Base-by-base conservation (phyloP, 2,329 filamentous ascomycete species). In the Aotearoamyces nothofagi region DNA sequence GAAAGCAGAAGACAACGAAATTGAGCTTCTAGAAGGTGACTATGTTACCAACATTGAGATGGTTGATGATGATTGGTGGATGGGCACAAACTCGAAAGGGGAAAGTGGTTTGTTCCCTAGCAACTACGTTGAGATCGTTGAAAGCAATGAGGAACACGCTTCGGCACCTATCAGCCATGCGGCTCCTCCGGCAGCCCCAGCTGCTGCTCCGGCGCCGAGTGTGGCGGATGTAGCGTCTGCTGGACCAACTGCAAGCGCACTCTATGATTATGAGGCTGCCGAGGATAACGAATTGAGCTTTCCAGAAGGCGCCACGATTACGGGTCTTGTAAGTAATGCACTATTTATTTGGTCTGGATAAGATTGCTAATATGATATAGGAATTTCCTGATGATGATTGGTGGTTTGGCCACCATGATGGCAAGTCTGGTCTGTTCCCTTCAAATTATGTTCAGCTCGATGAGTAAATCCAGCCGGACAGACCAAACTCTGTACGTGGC, bases 1-100 rank as follows among this genome's bases (percentile, higher is more conserved):
- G 46, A 94, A 92, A 57, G 84, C 84, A 1, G 90, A 98, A 53
- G 86, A 93, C 41, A 98, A 98, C 46, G 90, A 98, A 56, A 70
- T 98, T 33, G 84, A 93, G 40, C 66, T 98, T 11, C 65, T 69
- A 15, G 90, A 98, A 55, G 86, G 86, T 37, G 81, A 94, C 45
- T 70, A 76, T 39, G 78, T 98, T 20, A 84, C 69, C 14, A 78
- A 93, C 49, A 93, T 98, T 45, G 83, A 96, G 38, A 92, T 92
- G 80, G 83, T 98, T 2, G 90, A 96, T 43, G 79, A 92, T 29
- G 87, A 98, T 50, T 98, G 90, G 90, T 98, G 90, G 90, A 79
- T 93, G 69, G 90, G 92, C 24, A 81, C 78, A 40, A 98, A 96
- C 58, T 59, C 66, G 13, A 65, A 63, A 36, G 90, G 90, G 43